Conservation (phyloP, 371 early-diverging fungal species). For the Mucor saturninus region DNA sequence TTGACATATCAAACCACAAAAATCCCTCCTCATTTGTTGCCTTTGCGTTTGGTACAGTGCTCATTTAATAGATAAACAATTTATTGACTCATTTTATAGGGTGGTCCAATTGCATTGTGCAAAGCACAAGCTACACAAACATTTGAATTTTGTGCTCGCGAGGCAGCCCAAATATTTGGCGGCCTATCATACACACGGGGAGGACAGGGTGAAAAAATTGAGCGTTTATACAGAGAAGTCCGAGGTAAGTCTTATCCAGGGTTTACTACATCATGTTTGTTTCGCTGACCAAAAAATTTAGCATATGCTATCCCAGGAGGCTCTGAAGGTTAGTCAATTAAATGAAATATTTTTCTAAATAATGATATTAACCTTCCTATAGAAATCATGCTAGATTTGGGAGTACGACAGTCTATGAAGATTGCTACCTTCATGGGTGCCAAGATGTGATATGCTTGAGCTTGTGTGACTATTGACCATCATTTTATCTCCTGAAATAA, state of each 20-base stretch:
- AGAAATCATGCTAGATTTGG: conserved; percentile 76
- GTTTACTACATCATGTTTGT: background rate
- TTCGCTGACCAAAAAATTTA: background rate
- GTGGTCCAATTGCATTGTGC: conserved; percentile 72
- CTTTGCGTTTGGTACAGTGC: conserved; percentile 46
- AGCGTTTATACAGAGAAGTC: conserved; percentile 73
- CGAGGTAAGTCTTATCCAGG: conserved; percentile 16
- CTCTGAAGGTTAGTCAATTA: conserved; percentile 44
- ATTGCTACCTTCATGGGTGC: conserved; percentile 72
- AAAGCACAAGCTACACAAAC: conserved; percentile 73
- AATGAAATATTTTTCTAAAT: background rate
- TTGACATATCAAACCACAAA: conserved; percentile 52
- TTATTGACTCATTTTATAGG: conserved; percentile 13
- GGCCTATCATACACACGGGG: conserved; percentile 69
- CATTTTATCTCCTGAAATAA: background rate
- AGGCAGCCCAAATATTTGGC: conserved; percentile 77
- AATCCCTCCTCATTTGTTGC: conserved; percentile 60
- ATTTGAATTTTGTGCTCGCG: conserved; percentile 73
- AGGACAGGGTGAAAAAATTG: conserved; percentile 73
- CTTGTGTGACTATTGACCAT: background rate
- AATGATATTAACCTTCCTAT: background rate
- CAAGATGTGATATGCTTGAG: conserved; percentile 41
- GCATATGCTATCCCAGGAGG: conserved; percentile 75
- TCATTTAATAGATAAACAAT: no score
- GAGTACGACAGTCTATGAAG: conserved; percentile 69